Evolutionary conservation across 768 basidiomycete genomes (phyloP).

Genomic region (Scleroderma bovista): DNA sequence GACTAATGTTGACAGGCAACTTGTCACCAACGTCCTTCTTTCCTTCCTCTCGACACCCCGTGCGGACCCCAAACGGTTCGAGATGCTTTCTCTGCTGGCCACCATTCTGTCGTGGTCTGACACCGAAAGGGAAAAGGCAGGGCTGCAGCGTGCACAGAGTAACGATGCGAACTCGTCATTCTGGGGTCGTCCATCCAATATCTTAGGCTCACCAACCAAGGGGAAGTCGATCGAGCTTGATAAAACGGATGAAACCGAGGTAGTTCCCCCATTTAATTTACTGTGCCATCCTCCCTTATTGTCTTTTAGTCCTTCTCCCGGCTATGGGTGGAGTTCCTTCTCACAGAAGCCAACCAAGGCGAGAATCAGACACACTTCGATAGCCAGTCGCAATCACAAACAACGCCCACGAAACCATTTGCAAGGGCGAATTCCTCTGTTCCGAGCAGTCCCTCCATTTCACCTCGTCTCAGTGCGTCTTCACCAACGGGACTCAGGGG

Average conservation of each 20-base stretch:
- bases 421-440: slow-evolving; percentile 26
- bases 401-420: not conserved
- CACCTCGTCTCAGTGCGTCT: slow-evolving; percentile 10
- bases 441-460: slow-evolving; percentile 32
- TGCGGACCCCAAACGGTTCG: slow-evolving; percentile 91
- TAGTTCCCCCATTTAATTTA: slow-evolving; percentile 23
- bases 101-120: slow-evolving; percentile 94
- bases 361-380: slow-evolving; percentile 21
- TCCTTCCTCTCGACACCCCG: slow-evolving; percentile 88
- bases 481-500: slow-evolving; percentile 25
- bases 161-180: slow-evolving; percentile 2
- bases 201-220: slow-evolving; percentile 28
- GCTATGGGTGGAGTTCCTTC: slow-evolving; percentile 95
- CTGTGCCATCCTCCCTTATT: not conserved
- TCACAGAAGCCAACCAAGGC: slow-evolving; percentile 74
- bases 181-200: slow-evolving; percentile 20
- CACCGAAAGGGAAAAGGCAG: slow-evolving; percentile 81
- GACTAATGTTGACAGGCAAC: slow-evolving; percentile 86
- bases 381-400: slow-evolving; percentile 16
- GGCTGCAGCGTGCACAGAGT: slow-evolving; percentile 47
- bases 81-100: slow-evolving; percentile 86
- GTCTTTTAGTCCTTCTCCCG: slow-evolving; percentile 77
- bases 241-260: slow-evolving; percentile 83
- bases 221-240: slow-evolving; percentile 52
- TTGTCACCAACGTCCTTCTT: slow-evolving; percentile 91